Evolutionary conservation across 768 basidiomycete species (phyloP).

Genomic region (Phylloporus sp.): DNA sequence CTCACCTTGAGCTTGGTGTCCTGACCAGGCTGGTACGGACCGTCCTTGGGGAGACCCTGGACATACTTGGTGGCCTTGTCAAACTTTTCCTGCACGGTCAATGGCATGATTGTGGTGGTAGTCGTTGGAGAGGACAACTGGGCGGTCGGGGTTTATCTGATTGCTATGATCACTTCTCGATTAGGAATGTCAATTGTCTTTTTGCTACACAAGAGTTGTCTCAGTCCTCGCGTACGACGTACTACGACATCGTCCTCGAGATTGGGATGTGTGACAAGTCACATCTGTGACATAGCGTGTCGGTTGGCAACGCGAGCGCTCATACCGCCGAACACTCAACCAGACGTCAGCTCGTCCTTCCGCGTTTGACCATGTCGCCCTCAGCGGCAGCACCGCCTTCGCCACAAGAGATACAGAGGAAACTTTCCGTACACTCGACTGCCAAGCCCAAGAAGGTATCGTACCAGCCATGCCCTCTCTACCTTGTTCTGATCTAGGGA

Average conservation of each 20-base stretch:
- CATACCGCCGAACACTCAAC: slow-evolving; percentile 10
- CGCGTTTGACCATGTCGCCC: slow-evolving; percentile 21
- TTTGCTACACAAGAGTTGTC: slow-evolving; percentile 2
- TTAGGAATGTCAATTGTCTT: slow-evolving; percentile 11
- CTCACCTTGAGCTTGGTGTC: slow-evolving; percentile 79
- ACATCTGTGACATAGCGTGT: slow-evolving; percentile 22
- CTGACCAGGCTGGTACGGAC: slow-evolving; percentile 66
- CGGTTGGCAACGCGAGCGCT: slow-evolving; percentile 8
- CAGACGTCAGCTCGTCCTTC: slow-evolving; percentile 1
- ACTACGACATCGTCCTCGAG: background rate
- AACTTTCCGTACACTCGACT: slow-evolving; percentile 71
- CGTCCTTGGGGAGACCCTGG: slow-evolving; percentile 57
- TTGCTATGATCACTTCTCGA: slow-evolving; percentile 5
- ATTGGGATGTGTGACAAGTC: slow-evolving; percentile 16
- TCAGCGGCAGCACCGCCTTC: slow-evolving; percentile 58
- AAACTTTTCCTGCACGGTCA: slow-evolving; percentile 50
- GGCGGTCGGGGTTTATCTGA: slow-evolving; percentile 17
- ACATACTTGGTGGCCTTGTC: slow-evolving; percentile 70
- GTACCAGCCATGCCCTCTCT: background rate
- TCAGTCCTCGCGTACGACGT: slow-evolving; percentile 4
- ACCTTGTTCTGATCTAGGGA: slow-evolving; percentile 15
- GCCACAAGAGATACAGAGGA: slow-evolving; percentile 80
- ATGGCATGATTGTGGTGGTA: slow-evolving; percentile 44
- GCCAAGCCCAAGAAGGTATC: slow-evolving; percentile 48
- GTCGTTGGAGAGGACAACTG: background rate